Percentiles rank a stretch among this genome's conserved stretches.
Conservation (phyloP, 1,284 basidiomycete genomes). For the Tilletia walkeri region DNA sequence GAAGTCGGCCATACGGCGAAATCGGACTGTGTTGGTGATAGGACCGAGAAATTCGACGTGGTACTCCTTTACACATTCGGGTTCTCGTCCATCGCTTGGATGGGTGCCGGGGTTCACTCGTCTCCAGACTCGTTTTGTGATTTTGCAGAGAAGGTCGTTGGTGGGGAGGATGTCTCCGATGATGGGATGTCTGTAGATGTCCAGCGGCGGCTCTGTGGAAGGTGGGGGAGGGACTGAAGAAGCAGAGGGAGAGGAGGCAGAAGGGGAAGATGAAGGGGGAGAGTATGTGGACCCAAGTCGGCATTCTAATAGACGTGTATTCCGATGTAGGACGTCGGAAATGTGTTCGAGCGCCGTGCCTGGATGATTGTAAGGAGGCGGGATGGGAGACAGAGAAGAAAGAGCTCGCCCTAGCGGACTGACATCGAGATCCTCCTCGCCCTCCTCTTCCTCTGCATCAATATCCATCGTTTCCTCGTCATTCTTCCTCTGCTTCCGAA, state of each 20-base stretch:
- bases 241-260: slow-evolving; percentile 18
- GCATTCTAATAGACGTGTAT: slow-evolving; percentile 39
- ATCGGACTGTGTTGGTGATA: slow-evolving; percentile 77
- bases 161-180: slow-evolving; percentile 32
- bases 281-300: slow-evolving; percentile 25
- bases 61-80: slow-evolving; percentile 61
- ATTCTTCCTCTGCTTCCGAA: neutral
- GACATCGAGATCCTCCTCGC: neutral
- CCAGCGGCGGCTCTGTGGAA: neutral
- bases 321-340: slow-evolving; percentile 27
- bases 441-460: neutral
- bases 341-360: slow-evolving; percentile 37
- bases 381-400: slow-evolving; percentile 33
- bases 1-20: slow-evolving; percentile 62
- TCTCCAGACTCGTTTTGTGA: slow-evolving; percentile 38
- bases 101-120: neutral
- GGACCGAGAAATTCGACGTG: slow-evolving; percentile 73
- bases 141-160: slow-evolving; percentile 33
- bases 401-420: slow-evolving; percentile 39
- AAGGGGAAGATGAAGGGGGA: no score
- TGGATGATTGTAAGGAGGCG: slow-evolving; percentile 26
- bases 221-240: slow-evolving; percentile 13
- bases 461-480: neutral
- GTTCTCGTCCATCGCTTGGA: slow-evolving; percentile 18
- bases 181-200: slow-evolving; percentile 29